phyloP scores from a whole-genome alignment of 805 yeast genomes.

The Pichia kluyveri region DNA sequence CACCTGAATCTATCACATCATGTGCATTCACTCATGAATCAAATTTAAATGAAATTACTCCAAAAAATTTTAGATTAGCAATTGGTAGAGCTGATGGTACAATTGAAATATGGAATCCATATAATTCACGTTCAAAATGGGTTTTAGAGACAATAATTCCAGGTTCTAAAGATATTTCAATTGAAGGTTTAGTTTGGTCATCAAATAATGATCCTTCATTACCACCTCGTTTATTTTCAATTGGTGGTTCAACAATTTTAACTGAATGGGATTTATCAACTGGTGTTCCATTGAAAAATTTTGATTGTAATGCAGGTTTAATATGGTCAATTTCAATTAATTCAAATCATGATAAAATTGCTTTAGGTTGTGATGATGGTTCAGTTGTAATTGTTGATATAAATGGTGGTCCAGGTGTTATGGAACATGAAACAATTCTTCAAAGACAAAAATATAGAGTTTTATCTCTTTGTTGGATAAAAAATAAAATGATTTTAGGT shows the following conservation, averaged over 20 bases:
- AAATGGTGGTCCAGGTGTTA: constrained; percentile 75
- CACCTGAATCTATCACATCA: constrained; percentile 78
- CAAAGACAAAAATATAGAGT: constrained; percentile 82
- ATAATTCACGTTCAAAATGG: constrained; percentile 53
- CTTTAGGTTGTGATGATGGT: constrained; percentile 96
- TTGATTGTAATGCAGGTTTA: constrained; percentile 87
- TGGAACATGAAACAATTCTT: constrained; percentile 67
- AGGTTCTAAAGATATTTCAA: constrained; percentile 76
- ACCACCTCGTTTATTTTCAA: constrained; percentile 69
- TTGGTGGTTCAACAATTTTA: constrained; percentile 85
- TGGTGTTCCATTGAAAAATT: constrained; percentile 63
- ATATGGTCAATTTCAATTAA: constrained; percentile 82
- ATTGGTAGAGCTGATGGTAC: constrained; percentile 93
- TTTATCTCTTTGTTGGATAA: constrained; percentile 68
- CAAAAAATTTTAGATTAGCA: constrained; percentile 63
- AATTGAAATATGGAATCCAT: constrained; percentile 91
- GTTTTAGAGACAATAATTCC: constrained; percentile 60
- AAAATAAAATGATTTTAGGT: constrained; percentile 60
- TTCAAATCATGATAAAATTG: constrained; percentile 50
- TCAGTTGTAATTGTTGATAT: constrained; percentile 75
- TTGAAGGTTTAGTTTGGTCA: constrained; percentile 87
- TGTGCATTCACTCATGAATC: constrained; percentile 66
- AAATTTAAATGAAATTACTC: constrained; percentile 32
- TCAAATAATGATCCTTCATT: constrained; percentile 31
- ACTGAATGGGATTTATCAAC: constrained; percentile 87